Percentiles rank a stretch among this genome's conserved stretches.
phyloP scores from a whole-genome alignment of 1,284 basidiomycete genomes.

The Leccinum solheimii region DNA sequence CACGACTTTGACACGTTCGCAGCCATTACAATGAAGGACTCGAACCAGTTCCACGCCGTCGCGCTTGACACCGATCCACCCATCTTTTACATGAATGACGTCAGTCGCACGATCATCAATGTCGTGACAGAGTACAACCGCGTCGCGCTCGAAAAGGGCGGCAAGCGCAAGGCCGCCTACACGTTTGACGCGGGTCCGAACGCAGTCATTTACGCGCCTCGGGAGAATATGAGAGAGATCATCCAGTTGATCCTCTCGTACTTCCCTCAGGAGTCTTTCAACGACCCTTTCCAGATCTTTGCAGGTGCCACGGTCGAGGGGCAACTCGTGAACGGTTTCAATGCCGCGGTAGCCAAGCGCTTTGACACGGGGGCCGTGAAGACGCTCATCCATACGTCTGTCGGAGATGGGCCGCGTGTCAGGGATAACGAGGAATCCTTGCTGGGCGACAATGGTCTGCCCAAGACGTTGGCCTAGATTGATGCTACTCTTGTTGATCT shows the following conservation, averaged over 20 bases:
- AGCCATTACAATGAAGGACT: constrained; percentile 92
- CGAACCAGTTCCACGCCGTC: constrained; percentile 98
- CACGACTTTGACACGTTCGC: constrained; percentile 92
- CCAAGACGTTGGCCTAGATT: constrained; percentile 39
- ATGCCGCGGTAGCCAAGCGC: constrained; percentile 70
- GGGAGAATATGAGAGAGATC: constrained; percentile 78
- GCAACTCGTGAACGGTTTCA: constrained; percentile 69
- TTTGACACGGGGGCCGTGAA: constrained; percentile 81
- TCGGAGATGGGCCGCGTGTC: constrained; percentile 87
- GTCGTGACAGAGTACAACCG: constrained; percentile 94
- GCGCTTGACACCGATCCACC: constrained; percentile 96
- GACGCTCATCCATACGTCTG: constrained; percentile 85
- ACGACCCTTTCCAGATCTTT: constrained; percentile 73
- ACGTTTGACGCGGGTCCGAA: constrained; percentile 99
- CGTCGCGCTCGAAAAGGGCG: constrained; percentile 61
- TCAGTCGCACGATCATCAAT: constrained; percentile 82
- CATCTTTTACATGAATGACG: constrained; percentile 99
- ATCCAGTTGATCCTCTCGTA: constrained; percentile 73
- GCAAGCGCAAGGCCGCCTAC: constrained; percentile 83
- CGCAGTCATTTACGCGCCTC: constrained; percentile 92
- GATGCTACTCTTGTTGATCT: not conserved
- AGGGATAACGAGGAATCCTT: constrained; percentile 55
- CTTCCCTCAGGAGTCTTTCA: constrained; percentile 82
- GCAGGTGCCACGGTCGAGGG: constrained; percentile 44
- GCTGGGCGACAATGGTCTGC: constrained; percentile 58